These are phyloP conservation scores for Xylaria curta DNA, from an alignment of 495 filamentous ascomycete genomes.

Conservation along the genomic window DNA sequence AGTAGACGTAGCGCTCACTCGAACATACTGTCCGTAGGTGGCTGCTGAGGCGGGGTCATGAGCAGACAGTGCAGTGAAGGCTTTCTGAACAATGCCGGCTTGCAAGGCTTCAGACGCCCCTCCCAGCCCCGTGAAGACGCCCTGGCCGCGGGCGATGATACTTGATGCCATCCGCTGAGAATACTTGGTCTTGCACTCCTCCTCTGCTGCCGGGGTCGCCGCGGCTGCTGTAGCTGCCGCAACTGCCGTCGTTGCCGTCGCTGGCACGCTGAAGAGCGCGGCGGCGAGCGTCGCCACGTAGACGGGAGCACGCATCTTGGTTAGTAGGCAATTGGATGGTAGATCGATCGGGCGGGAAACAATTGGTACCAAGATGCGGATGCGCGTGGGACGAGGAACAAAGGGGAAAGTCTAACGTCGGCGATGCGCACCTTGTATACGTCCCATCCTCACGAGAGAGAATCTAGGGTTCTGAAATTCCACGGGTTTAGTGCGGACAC, in stretches of 20 bases:
- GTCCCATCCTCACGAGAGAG: background rate
- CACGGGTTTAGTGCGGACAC: constrained; percentile 11
- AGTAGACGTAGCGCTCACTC: constrained; percentile 38
- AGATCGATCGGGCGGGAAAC: background rate
- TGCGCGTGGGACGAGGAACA: background rate
- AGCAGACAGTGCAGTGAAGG: constrained; percentile 41
- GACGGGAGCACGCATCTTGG: constrained; percentile 21
- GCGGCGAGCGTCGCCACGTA: constrained; percentile 21
- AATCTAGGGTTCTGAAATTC: background rate
- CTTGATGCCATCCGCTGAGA: constrained; percentile 55
- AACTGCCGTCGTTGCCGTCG: background rate
- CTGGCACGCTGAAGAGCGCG: constrained; percentile 23
- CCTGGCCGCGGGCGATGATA: constrained; percentile 52
- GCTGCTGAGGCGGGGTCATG: constrained; percentile 37
- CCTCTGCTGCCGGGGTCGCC: background rate
- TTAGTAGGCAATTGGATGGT: background rate
- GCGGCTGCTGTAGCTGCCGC: background rate
- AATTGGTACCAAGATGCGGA: background rate
- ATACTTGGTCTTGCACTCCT: constrained; percentile 28
- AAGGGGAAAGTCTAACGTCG: background rate
- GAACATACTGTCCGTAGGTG: constrained; percentile 34
- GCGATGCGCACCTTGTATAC: constrained; percentile 25
- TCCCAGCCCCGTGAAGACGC: constrained; percentile 41
- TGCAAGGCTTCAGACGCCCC: constrained; percentile 47
- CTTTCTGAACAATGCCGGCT: constrained; percentile 49